phyloP scores from a whole-genome alignment of 2,329 filamentous ascomycete species.

The Metarhizium sp. region DNA sequence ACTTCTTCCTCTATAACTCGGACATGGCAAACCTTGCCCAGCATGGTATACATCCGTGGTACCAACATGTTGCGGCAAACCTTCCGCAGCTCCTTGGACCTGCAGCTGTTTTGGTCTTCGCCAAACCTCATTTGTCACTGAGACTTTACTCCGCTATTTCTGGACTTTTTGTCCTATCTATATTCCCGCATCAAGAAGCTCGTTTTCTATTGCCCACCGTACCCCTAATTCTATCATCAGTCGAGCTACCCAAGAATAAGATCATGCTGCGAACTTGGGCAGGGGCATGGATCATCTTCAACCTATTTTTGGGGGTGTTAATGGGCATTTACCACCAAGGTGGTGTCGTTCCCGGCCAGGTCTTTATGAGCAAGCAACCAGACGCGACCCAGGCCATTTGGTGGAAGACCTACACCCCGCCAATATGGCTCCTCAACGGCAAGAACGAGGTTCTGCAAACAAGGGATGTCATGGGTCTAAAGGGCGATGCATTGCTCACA shows the following conservation, averaged over 20 bases:
- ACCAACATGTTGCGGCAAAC: constrained; percentile 66
- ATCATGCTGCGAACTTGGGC: constrained; percentile 45
- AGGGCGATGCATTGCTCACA: constrained; percentile 48
- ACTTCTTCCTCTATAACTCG: constrained; percentile 71
- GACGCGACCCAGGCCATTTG: constrained; percentile 63
- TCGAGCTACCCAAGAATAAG: constrained; percentile 52
- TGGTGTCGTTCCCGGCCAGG: constrained; percentile 65
- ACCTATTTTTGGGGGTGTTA: constrained; percentile 54
- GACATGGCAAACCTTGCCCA: constrained; percentile 59
- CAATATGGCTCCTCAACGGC: constrained; percentile 69
- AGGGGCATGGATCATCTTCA: constrained; percentile 59
- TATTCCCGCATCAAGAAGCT: constrained; percentile 72
- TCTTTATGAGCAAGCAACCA: constrained; percentile 61
- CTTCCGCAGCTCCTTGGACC: constrained; percentile 63
- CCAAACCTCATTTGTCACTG: constrained; percentile 45
- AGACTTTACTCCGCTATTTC: constrained; percentile 66
- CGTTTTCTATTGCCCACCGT: constrained; percentile 69
- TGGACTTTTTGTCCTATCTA: constrained; percentile 59
- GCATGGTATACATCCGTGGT: constrained; percentile 71
- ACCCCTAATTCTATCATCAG: constrained; percentile 66
- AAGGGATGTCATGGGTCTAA: constrained; percentile 64
- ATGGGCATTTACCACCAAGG: constrained; percentile 82
- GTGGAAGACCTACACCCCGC: constrained; percentile 83
- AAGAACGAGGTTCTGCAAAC: constrained; percentile 65
- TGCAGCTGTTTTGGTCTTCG: constrained; percentile 51